Percentiles rank a stretch among this genome's conserved stretches.
Evolutionary conservation across 768 basidiomycete species (phyloP).

Genomic region (Macrolepiota fuliginosa): DNA sequence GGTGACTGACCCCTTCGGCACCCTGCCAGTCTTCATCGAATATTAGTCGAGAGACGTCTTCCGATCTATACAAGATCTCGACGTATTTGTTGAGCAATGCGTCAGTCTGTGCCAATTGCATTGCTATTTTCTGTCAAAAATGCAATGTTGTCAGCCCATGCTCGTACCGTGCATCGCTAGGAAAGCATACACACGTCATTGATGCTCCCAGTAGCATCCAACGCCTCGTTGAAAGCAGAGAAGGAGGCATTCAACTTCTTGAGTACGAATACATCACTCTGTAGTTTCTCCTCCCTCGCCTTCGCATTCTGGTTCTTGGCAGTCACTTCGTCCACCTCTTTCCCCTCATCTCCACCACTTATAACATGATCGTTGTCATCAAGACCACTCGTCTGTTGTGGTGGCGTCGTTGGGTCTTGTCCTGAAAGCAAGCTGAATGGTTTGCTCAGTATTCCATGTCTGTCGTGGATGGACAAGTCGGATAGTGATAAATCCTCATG

Average conservation of each 20-base stretch:
- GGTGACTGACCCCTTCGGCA: conserved; percentile 58
- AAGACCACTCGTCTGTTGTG: conserved; percentile 10
- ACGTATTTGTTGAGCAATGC: conserved; percentile 75
- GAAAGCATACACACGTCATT: conserved; percentile 53
- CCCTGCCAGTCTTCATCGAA: conserved; percentile 79
- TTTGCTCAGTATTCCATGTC: conserved; percentile 16
- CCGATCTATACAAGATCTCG: conserved; percentile 64
- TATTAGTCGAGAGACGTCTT: conserved; percentile 63
- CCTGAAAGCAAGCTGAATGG: conserved; percentile 29
- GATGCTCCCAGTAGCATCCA: conserved; percentile 60
- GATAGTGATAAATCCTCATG: conserved; percentile 56
- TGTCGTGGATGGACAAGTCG: conserved; percentile 48
- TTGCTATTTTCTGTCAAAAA: conserved; percentile 52
- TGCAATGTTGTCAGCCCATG: not conserved
- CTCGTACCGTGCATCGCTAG: not conserved
- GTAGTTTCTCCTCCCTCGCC: conserved; percentile 65
- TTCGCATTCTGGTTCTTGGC: conserved; percentile 10
- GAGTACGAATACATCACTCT: conserved; percentile 69
- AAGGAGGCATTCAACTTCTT: conserved; percentile 73
- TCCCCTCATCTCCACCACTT: not conserved
- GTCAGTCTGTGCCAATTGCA: conserved; percentile 70
- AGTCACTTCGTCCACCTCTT: conserved; percentile 3
- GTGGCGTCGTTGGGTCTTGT: conserved; percentile 14
- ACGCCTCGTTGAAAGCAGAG: conserved; percentile 63
- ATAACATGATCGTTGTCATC: not conserved